Evolutionary conservation across 2,329 filamentous ascomycete species (phyloP), one percentile per base, ranked within the genome.

Genomic region (Remersonia thermophila): DNA sequence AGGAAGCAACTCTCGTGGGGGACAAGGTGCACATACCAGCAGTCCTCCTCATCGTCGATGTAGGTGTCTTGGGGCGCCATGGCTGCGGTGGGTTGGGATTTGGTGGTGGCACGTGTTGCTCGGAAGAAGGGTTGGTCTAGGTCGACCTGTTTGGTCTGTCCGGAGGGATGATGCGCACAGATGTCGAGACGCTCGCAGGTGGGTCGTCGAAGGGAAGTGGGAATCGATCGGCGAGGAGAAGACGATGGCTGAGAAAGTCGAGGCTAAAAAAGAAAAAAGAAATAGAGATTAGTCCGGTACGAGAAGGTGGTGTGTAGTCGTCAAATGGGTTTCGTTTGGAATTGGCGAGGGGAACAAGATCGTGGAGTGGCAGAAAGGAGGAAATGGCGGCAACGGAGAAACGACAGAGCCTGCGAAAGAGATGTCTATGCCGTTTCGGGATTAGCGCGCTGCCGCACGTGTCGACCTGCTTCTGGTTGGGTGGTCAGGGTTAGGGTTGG

Each of bases 11-110:
- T n/a, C 29, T 36, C 15, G 14, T 43, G 30, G 35, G 40, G 42
- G 20, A 23, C 29, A 23, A 30, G 40, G 39, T 30, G 20, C 40
- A 52, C 69, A 50, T 66, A 81, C 77, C 76, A 81, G 46, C 67
- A 71, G 51, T 81, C 76, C 51, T 80, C 77, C 54, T 80, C 77
- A 52, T 82, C 77, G 47, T 81, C 77, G 57, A 82, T 72, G 57
- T 80, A 80, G 48, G 67, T 72, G 55, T 82, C 77, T 63, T 80
- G 73, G 38, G 75, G 75, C 38, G 75, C 73, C 76, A 80, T 80
- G 43, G 46, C 62, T 38, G 33, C 27, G 26, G 25, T 9, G 27
- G 11, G 18, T 14, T 14, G 11, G 25, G 20, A 23, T 23, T 5
- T 23, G 20, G 20, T 5, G 5, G 5, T 23, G 20, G 5, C 5